phyloP scores from a whole-genome alignment of 768 basidiomycete genomes.

The Podaxis mareebaensis region DNA sequence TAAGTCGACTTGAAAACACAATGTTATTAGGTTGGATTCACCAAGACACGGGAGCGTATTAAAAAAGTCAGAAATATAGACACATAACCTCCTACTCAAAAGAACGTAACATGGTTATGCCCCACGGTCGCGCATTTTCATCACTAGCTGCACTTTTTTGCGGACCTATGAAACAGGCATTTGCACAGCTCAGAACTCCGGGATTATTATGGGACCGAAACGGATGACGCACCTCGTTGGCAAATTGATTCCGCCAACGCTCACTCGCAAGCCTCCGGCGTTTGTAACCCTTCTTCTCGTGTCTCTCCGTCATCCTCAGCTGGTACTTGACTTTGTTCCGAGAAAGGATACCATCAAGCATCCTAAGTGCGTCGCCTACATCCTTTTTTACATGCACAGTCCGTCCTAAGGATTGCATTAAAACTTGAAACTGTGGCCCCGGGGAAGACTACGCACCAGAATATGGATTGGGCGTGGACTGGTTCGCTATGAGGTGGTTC shows the following conservation, averaged over 20 bases:
- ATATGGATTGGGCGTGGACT: conserved; percentile 40
- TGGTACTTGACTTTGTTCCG: conserved; percentile 58
- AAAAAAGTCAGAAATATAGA: conserved; percentile 13
- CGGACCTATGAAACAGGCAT: conserved; percentile 56
- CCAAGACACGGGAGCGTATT: neutral
- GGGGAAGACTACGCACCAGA: conserved; percentile 41
- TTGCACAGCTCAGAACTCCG: conserved; percentile 13
- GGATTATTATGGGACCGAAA: conserved; percentile 1
- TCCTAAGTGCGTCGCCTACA: conserved; percentile 47
- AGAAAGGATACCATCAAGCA: conserved; percentile 50
- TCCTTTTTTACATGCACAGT: conserved; percentile 51
- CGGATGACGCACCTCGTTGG: conserved; percentile 61
- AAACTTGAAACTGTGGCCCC: conserved; percentile 9
- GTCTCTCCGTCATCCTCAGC: conserved; percentile 52
- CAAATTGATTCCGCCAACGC: conserved; percentile 79
- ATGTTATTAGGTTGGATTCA: conserved; percentile 15
- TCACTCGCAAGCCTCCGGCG: conserved; percentile 72
- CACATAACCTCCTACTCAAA: conserved; percentile 11
- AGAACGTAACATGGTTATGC: conserved; percentile 39
- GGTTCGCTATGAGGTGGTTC: conserved; percentile 33
- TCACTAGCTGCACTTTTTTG: conserved; percentile 79
- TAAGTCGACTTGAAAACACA: neutral
- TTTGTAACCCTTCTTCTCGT: conserved; percentile 84
- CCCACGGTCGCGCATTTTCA: conserved; percentile 75
- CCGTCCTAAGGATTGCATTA: conserved; percentile 49